These are phyloP conservation scores for Hericium rajendrae DNA, from an alignment of 768 basidiomycete species.

Conservation along the genomic window DNA sequence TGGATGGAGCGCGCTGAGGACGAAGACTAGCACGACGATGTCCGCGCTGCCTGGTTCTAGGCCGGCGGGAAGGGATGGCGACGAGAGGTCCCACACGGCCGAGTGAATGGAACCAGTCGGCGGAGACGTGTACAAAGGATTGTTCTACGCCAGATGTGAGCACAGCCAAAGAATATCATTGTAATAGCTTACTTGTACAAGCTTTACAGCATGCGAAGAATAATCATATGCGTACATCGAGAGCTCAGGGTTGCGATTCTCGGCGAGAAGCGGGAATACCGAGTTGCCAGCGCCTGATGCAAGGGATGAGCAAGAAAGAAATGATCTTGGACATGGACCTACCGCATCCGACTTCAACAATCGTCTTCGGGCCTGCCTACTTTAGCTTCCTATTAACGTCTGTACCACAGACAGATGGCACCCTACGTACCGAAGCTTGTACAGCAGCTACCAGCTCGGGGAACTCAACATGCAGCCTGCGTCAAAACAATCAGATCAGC, in stretches of 20 bases:
- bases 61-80: slow-evolving; percentile 48
- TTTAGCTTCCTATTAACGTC: not conserved
- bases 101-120: slow-evolving; percentile 65
- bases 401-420: not conserved
- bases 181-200: slow-evolving; percentile 60
- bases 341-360: slow-evolving; percentile 93
- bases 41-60: slow-evolving; percentile 68
- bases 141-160: slow-evolving; percentile 35
- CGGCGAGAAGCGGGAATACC: slow-evolving; percentile 77
- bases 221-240: slow-evolving; percentile 82
- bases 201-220: slow-evolving; percentile 76
- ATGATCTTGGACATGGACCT: slow-evolving; percentile 14
- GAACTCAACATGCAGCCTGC: slow-evolving; percentile 89
- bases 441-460: slow-evolving; percentile 73
- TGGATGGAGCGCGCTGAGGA: slow-evolving; percentile 88
- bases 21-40: slow-evolving; percentile 87
- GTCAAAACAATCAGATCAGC: not conserved
- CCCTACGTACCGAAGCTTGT: slow-evolving; percentile 19
- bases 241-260: slow-evolving; percentile 75
- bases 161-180: not conserved
- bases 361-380: slow-evolving; percentile 66
- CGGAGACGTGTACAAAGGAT: slow-evolving; percentile 59
- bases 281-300: slow-evolving; percentile 84
- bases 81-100: slow-evolving; percentile 87
- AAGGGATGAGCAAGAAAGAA: not conserved